Evolutionary conservation across 352 stramenopile species (phyloP), one percentile per base, ranked within the genome.

Genomic region (Phytophthora kernoviae): DNA sequence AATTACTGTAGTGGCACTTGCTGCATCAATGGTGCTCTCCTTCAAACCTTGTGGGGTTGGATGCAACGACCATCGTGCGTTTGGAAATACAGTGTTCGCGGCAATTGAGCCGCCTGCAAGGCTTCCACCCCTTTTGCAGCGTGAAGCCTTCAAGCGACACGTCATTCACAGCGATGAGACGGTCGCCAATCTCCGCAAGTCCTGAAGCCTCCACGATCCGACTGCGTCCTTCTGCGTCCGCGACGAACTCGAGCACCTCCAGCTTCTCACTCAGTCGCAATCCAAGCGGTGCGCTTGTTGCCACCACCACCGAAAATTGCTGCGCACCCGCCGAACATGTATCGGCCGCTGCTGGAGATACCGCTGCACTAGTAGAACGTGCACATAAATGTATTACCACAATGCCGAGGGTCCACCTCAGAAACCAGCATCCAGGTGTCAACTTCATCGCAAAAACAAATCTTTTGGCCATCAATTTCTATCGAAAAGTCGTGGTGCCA

Each of bases 151-250:
- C 49, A 10, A 89, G 61, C 0, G 54, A 75, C 22, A 73, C 48
- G n/a, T 81, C 70, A 43, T 93, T 90, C 15, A 93, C 75, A 2
- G 58, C 58, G 6, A 89, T 37, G 10, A 93, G 69, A 2, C 61
- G 71, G 41, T 93, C 84, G 2, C 84, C 77, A n/a, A 93, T 80
- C 77, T 90, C 76, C 0, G 81, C 81, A 14, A 90, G 55, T 1
- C 76, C 79, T 0, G 75, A 86, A 21, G 77, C 77, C 41, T 93
- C 84, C 36, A 93, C 73, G 9, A 68, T 70, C 41, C 79, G 75
- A 8, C 70, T 65, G 4, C 81, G 77, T 39, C 84, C 84, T 26
- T 88, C 63, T 0, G 54, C 60, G 47, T 91, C 79, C 1, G 64
- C 61, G 27, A 88, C 53, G 46, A 93, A 93, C 47, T 84, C 81